Evolutionary conservation across 2,329 filamentous ascomycete genomes (phyloP), one percentile per base, ranked within the genome.

Genomic region (Thielaviopsis ethacetica): DNA sequence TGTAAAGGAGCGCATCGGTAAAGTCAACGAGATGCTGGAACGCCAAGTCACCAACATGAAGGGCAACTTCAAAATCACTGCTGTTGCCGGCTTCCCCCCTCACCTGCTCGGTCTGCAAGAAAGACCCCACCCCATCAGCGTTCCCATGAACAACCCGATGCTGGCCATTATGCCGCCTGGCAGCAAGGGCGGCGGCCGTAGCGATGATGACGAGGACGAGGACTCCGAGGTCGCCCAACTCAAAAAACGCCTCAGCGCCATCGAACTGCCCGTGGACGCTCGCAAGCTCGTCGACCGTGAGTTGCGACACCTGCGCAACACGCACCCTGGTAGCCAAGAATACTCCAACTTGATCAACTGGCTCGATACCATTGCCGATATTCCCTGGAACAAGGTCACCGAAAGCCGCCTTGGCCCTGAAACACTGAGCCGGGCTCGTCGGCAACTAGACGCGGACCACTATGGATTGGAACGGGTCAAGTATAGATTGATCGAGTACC

Each of bases 401-500:
- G 84, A 93, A 62, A 91, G 97, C 67, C 83, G 89, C 34, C 80
- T 98, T 2, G 89, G 91, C 7, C 79, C 82, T 0, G 85, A 89
- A 10, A 96, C 91, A 0, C 70, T 97, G 59, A 77, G 80, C 61
- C 80, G 79, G 65, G 93, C 93, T 6, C 83, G 89, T 58, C 88
- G 90, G 71, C 93, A 97, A 70, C 79, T 98, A 5, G 90, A 98
- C 66, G 85, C 94, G 63, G 93, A 98, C 67, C 93, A 98, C 70
- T 97, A 97, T 65, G 93, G 93, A 0, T 75, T 98, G 15, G 90
- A 97, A 62, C 94, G 91, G 71, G 91, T 98, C 67, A 98, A 98
- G 81, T 96, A 95, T 78, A 81, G 93, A 51, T 72, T 98, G 22
- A 78, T 98, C 5, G 94, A 97, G 70, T 98, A 98, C 68, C 77